These are phyloP conservation scores for Plasmodium gonderi DNA, from an alignment of 169 alveolate species.

Conservation along the genomic window DNA sequence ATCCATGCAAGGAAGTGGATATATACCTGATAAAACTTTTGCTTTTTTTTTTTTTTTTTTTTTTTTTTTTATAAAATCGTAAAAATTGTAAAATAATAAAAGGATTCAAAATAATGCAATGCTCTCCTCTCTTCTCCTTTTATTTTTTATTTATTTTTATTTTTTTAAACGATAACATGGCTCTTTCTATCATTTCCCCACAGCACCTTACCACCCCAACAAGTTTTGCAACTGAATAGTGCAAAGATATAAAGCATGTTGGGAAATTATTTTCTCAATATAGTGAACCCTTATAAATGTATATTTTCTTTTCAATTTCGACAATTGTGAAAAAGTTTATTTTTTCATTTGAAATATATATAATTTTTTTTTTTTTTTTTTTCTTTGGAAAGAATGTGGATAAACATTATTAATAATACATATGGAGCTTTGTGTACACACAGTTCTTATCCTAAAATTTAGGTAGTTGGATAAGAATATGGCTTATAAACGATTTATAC, in stretches of 20 bases:
- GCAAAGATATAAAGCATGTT: not conserved
- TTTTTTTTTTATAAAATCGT: not conserved
- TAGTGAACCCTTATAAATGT: not conserved
- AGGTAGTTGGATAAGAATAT: not conserved
- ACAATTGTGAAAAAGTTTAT: not conserved
- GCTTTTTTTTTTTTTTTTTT: not conserved
- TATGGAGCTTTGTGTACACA: too few relatives aligned
- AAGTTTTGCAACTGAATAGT: not conserved
- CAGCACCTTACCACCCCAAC: too few relatives aligned
- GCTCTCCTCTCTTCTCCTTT: not conserved
- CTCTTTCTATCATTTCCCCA: not conserved
- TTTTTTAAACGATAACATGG: not conserved
- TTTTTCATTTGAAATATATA: too few relatives aligned
- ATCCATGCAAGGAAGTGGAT: too few relatives aligned
- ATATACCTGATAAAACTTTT: too few relatives aligned
- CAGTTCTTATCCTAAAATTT: too few relatives aligned
- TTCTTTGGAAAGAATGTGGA: too few relatives aligned
- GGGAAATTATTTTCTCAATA: not conserved
- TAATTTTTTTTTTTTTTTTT: not conserved
- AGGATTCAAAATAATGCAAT: not conserved
- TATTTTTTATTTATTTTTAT: not conserved
- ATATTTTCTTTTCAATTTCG: not conserved
- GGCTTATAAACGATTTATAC: not conserved
- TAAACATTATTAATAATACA: too few relatives aligned
- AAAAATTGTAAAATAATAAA: not conserved